Percentiles rank a stretch among this genome's conserved stretches.
phyloP scores from a whole-genome alignment of 805 yeast genomes.

The Saturnispora bothae region DNA sequence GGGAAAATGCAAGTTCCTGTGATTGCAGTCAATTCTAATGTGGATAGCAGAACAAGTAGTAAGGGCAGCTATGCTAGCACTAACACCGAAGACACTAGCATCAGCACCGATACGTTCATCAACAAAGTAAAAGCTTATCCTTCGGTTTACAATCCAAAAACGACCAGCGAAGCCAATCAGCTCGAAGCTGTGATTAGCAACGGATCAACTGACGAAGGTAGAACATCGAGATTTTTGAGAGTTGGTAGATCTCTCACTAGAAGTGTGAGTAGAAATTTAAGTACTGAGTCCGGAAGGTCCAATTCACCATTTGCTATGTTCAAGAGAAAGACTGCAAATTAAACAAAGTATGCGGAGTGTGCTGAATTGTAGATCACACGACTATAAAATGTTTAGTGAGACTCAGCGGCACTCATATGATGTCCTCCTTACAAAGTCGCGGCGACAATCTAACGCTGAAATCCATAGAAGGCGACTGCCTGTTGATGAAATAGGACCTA shows the following conservation, averaged over 20 bases:
- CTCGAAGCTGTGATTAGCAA: slow-evolving; percentile 8
- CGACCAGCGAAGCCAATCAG: slow-evolving; percentile 2
- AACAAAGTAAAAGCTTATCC: slow-evolving; percentile 12
- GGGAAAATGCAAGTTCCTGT: slow-evolving; percentile 38
- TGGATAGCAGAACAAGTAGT: slow-evolving; percentile 12
- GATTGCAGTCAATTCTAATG: slow-evolving; percentile 28
- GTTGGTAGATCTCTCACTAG: slow-evolving; percentile 12
- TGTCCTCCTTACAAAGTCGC: too few species aligned
- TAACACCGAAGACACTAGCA: not conserved
- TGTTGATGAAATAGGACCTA: too few species aligned
- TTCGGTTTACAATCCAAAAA: slow-evolving; percentile 11
- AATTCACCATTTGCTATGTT: slow-evolving; percentile 18
- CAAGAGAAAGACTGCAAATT: slow-evolving; percentile 9
- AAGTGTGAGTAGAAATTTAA: slow-evolving; percentile 7
- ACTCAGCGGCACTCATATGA: too few species aligned
- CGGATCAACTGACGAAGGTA: not conserved
- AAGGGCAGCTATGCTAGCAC: not conserved
- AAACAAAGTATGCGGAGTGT: too few species aligned
- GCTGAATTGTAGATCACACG: too few species aligned
- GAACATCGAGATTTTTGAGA: slow-evolving; percentile 20
- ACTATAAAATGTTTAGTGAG: too few species aligned
- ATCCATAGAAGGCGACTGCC: too few species aligned
- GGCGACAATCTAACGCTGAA: too few species aligned
- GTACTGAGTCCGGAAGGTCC: slow-evolving; percentile 13
- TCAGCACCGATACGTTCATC: slow-evolving; percentile 6